phyloP scores from a whole-genome alignment of 176 grass and related monocot species.

The Themeda triandra region DNA sequence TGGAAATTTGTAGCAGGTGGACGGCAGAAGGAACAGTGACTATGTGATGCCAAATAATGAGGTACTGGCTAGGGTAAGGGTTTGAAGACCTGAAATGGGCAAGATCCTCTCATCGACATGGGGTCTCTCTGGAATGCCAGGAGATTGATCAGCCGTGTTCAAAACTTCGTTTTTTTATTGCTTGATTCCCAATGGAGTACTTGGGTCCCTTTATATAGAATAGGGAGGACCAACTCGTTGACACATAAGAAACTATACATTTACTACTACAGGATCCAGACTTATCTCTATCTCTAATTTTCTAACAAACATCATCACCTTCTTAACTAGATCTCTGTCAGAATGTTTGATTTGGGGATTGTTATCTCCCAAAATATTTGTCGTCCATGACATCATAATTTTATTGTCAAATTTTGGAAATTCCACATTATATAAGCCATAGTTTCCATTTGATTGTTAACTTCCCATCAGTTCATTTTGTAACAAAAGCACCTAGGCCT shows the following conservation, averaged over 20 bases:
- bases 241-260: neutral
- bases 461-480: too few relatives aligned
- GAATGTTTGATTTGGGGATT: neutral
- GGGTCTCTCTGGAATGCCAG: neutral
- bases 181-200: neutral
- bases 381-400: neutral
- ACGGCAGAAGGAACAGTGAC: neutral
- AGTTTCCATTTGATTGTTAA: too few relatives aligned
- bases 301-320: neutral
- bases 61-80: neutral
- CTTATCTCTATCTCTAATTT: neutral
- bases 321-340: neutral
- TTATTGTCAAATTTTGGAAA: neutral
- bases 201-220: neutral
- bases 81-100: neutral
- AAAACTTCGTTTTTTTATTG: neutral
- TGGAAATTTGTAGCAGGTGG: neutral
- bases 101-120: neutral
- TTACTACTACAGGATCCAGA: neutral
- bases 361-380: neutral
- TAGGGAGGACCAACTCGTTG: neutral
- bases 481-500: too few relatives aligned
- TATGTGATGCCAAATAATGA: neutral
- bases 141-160: neutral
- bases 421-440: neutral